Base-by-base conservation (phyloP, 371 early-diverging fungal species). In the Syncephalastrum sp. region DNA sequence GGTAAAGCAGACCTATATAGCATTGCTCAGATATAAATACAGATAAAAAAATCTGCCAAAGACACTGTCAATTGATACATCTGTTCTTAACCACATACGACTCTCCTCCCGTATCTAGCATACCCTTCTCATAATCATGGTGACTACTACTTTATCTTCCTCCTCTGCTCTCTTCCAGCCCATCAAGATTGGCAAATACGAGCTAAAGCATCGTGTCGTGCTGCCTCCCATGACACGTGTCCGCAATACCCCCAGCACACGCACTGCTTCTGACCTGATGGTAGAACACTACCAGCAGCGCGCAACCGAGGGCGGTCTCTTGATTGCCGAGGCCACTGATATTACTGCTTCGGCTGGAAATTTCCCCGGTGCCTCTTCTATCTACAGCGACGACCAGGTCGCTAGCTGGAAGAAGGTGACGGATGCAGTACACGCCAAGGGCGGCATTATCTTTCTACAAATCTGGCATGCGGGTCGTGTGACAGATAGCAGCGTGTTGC, bases 231-330 rank as follows among this genome's bases (percentile, higher is more conserved):
- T 84, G 50, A 84, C 83, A 3, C 68, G 82, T 3, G 63, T 70
- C 19, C 72, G 83, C 29, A 41, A 47, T 8, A 33, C 7, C 38
- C 38, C 10, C 10, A 10, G 38, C 38, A 33, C 38, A 10, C 21
- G 59, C 33, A 69, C 75, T n/a, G 79, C 84, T 1, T 73, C 71
- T 15, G 66, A 64, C 54, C 56, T 82, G 29, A 59, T 69, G 49
- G 70, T 60, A 7, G 72, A 78, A 51, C 82, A 86, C 63, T 88
- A 86, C 50, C 60, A 52, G 7, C 86, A 88, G 63, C 70, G 88
- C 42, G 77, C 84, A 3, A 72, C 75, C 7, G 47, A 56, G 19
- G 83, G 83, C 43, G 84, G 85, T 17, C 60, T 87, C 3, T 50
- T 84, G 25, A 72, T 87, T 23, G 68, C 79, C 17, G 88, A 85